Evolutionary conservation across 2,329 filamentous ascomycete species (phyloP), one percentile per base, ranked within the genome.

Genomic region (Pseudogymnoascus pannorum): DNA sequence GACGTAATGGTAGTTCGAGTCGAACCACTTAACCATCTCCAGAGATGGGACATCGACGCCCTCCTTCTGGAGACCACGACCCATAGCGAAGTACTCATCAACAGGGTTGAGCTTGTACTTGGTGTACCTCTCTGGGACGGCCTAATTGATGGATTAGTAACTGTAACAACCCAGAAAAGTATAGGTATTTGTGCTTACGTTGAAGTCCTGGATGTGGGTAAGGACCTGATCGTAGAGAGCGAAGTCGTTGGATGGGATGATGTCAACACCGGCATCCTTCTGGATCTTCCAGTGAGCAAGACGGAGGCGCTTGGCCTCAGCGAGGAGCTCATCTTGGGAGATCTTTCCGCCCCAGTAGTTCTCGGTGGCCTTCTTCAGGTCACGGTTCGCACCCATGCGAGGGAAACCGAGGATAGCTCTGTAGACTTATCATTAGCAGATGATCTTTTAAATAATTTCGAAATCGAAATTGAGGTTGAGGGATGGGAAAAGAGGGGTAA

Each of bases 1-100:
- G 81, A 97, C 94, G 79, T 99, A 99, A 86, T 97, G 94, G 88
- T 99, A 99, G 89, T 99, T 99, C 68, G 92, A 96, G 85, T 99
- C 94, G 76, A 99, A 99, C 94, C 94, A 99, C 85, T 99, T 99
- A 73, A 99, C 94, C 94, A 99, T 99, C 85, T 99, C 94, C 79
- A 96, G 82, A 74, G 84, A 85, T 71, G 93, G 91, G 68, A 97
- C 94, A 78, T 99, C 94, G 71, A 97, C 84, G 77, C 90, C 86
- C 74, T 87, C 86, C 87, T 91, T 95, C 81, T 99, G 94, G 81
- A 95, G 92, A 75, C 94, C 94, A 87, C 94, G 91, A 74, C 94
- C 94, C 91, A 99, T 96, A 79, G 94, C 94, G 75, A 99, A 99
- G 87, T 97, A 97, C 81, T 96, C 88, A 81, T 99, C 94, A 76